Base-by-base conservation (phyloP, 129 eudicot genomes). In the Saposhnikovia divaricata region DNA sequence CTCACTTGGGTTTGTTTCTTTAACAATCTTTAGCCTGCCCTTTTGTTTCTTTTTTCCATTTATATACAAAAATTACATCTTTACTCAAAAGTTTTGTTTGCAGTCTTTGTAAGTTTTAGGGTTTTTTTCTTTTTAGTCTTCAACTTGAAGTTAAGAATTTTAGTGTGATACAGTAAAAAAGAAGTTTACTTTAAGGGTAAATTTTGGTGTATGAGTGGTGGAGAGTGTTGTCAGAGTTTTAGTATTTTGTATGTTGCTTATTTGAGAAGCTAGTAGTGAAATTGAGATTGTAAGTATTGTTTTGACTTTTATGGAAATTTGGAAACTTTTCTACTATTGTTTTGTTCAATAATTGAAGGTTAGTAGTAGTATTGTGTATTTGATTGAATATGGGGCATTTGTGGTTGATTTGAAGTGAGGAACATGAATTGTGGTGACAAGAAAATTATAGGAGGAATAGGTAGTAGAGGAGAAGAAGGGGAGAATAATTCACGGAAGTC, bases 391-490 rank as follows among this genome's bases (percentile, higher is more conserved):
- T 89, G 98, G 86, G 91, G 91, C 78, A 86, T 72, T 78, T 75
- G 37, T 90, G 93, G 45, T 76, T 90, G 77, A 82, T 89, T 78
- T 91, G 90, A 89, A 80, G 76, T 55, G 48, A 15, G 81, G 79
- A 87, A 80, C 78, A 93, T 94, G 98, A 93, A 92, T 91, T 85
- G 83, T 75, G 85, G 84, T 85, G 87, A 74, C 51, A 86, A 72
- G 43, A 78, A 75, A 77, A 86, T 37, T 48, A 59, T 59, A 59
- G 78, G 85, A 59, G 78, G 85, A 81, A 16, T 0, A 59, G 66
- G 57, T 47, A 77, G 57, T 71, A 86, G 80, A 72, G 87, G 82
- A 76, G 89, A 85, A 89, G 90, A 81, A 57, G 81, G 83, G 77
- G 84, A 78, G 38, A 25, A 9, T 65, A 8, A 28, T 27, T 65